Evolutionary conservation across 805 yeast species (phyloP), one percentile per base, ranked within the genome.

Genomic region (Tetrapisispora arboricola): DNA sequence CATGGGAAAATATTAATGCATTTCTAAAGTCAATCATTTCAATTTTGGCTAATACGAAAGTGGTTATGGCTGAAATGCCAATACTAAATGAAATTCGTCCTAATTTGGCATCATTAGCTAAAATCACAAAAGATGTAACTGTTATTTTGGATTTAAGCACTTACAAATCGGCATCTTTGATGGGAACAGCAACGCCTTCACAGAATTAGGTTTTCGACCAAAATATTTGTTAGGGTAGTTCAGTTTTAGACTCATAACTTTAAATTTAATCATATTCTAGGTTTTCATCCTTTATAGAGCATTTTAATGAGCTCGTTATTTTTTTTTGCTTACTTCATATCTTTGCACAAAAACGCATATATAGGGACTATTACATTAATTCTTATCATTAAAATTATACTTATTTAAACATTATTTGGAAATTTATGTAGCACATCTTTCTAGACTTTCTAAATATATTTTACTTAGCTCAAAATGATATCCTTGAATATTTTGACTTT

Each of bases 41-140:
- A 27, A 84, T 92, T 32, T 67, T 90, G 48, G 92, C 90, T 2
- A 76, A 84, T 1, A 86, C 94, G 0, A 87, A 87, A 54, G 71
- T 74, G 1, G 79, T 94, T 2, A 81, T 90, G 76, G 73, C 75
- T 40, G 96, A 84, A 48, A 68, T 86, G 43, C 88, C 94, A 0
- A 72, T 80, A 13, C 68, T 90, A 39, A 79, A 82, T 50, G 95
- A 84, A 42, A 80, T 81, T 6, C 67, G 95, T 43, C 79, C 88
- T 7, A 76, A 84, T 6, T 72, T 90, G 62, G 84, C 95, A 0
- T 75, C 78, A 28, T 66, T 90, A 44, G 88, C 96, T 0, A 78
- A 85, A 48, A 83, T 88, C 3, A 85, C 96, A 4, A 90, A 90
- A 54, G 97, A 90, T 54, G 82, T 90, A 13, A 87, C 96, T 0